Conservation (phyloP, 2,329 filamentous ascomycete genomes). For the Colletotrichum coccodes region DNA sequence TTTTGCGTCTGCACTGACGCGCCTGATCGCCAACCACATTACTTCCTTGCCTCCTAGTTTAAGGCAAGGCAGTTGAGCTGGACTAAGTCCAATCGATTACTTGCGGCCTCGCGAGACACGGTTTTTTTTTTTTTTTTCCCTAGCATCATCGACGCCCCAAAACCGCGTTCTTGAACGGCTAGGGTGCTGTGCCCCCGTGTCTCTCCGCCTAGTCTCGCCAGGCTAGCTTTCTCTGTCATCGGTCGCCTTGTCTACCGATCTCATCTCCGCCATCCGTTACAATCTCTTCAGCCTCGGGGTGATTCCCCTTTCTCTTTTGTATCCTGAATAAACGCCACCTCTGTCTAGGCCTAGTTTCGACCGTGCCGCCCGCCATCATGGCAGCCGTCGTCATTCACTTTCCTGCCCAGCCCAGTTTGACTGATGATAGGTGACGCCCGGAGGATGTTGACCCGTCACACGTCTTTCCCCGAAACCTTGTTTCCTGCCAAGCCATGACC, state of each 20-base stretch:
- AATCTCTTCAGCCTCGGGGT: constrained; percentile 4
- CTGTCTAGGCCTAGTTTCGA: neutral
- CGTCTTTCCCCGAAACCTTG: neutral
- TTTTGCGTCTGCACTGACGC: constrained; percentile 4
- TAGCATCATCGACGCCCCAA: neutral
- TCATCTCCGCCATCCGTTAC: constrained; percentile 11
- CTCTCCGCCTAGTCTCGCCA: neutral
- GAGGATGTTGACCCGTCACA: neutral
- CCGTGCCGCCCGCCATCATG: neutral
- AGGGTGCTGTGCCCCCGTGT: neutral
- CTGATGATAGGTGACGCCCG: neutral
- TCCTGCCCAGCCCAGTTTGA: neutral
- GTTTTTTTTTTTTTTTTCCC: too few species aligned
- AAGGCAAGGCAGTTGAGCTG: neutral
- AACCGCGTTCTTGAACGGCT: neutral
- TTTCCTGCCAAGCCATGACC: neutral
- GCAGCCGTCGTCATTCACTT: neutral
- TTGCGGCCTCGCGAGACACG: neutral
- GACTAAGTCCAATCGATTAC: neutral
- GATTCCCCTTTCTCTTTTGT: neutral
- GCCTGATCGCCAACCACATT: constrained; percentile 2
- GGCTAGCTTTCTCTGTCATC: neutral
- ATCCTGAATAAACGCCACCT: neutral
- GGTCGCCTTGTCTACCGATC: neutral
- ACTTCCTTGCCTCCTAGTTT: neutral